phyloP scores from a whole-genome alignment of 257 asterid genomes.

The Handroanthus guayacan region DNA sequence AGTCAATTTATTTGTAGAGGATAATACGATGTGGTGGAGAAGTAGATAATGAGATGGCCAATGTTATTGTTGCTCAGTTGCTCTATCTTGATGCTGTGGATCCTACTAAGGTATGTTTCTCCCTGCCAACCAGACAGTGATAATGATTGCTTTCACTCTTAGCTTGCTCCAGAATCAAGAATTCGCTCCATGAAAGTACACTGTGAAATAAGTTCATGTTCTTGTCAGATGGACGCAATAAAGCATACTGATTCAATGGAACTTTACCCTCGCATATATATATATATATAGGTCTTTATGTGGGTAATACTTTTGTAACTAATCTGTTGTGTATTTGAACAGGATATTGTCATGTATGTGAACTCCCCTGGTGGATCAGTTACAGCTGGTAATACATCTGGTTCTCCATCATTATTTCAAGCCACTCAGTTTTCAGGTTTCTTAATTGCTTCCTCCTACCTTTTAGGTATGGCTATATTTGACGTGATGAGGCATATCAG shows the following conservation, averaged over 20 bases:
- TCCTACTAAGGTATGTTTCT: conserved; percentile 69
- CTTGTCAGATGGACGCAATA: background rate
- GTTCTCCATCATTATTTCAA: conserved; percentile 1
- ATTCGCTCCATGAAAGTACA: background rate
- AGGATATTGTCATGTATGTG: conserved; percentile 97
- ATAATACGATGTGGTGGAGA: conserved; percentile 73
- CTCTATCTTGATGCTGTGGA: conserved; percentile 85
- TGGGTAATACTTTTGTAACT: background rate
- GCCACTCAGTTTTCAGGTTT: conserved; percentile 15
- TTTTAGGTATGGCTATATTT: conserved; percentile 82
- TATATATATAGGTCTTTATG: background rate
- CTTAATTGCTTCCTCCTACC: conserved; percentile 34
- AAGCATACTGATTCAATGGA: background rate
- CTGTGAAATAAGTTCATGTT: background rate
- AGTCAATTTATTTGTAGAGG: conserved; percentile 43
- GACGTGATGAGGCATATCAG: conserved; percentile 93
- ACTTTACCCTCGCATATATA: background rate
- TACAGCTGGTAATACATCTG: conserved; percentile 74
- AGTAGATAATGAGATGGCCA: conserved; percentile 80
- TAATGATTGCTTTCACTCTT: background rate
- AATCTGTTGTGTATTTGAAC: conserved; percentile 26
- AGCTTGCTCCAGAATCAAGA: background rate
- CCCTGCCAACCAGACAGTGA: no score
- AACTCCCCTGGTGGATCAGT: conserved; percentile 99
- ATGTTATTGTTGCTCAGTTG: conserved; percentile 71